Evolutionary conservation across 106 monocot genomes (phyloP).

Genomic region (Acorus calamus): DNA sequence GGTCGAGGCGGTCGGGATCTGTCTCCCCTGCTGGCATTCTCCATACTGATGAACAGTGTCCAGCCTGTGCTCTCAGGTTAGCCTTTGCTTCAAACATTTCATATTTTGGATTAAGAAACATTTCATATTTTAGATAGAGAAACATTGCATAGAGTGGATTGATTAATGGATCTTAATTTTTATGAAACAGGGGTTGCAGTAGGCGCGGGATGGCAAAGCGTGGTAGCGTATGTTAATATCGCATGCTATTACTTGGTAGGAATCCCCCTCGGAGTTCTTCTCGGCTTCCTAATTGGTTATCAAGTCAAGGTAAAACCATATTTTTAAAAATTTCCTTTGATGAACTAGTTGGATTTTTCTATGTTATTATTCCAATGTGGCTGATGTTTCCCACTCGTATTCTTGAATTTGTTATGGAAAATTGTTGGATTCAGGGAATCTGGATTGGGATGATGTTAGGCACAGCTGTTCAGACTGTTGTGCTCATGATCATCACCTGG

Average conservation of each 20-base stretch:
- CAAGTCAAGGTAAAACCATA: conserved; percentile 46
- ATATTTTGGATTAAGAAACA: too few relatives aligned
- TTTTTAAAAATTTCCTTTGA: not conserved
- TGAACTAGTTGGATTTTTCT: not conserved
- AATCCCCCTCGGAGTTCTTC: conserved; percentile 57
- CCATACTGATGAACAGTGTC: conserved; percentile 6
- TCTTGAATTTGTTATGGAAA: not conserved
- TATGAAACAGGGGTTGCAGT: conserved; percentile 58
- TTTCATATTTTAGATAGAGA: too few relatives aligned
- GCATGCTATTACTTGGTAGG: conserved; percentile 73
- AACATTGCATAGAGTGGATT: too few relatives aligned
- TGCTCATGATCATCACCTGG: conserved; percentile 52
- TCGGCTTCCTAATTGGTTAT: conserved; percentile 29
- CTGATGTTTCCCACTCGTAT: not conserved
- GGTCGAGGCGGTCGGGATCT: not conserved
- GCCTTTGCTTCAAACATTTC: too few relatives aligned
- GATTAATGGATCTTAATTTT: not conserved
- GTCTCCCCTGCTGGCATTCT: not conserved
- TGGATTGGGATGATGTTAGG: conserved; percentile 92
- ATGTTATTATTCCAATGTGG: not conserved
- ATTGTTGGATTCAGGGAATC: conserved; percentile 36
- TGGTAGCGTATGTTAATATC: conserved; percentile 75
- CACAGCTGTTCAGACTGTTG: conserved; percentile 55
- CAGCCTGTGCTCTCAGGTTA: conserved; percentile 9
- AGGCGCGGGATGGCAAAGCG: conserved; percentile 75